These are phyloP conservation scores for Penicillium sp. DNA, from an alignment of 2,329 filamentous ascomycete genomes.

Conservation along the genomic window DNA sequence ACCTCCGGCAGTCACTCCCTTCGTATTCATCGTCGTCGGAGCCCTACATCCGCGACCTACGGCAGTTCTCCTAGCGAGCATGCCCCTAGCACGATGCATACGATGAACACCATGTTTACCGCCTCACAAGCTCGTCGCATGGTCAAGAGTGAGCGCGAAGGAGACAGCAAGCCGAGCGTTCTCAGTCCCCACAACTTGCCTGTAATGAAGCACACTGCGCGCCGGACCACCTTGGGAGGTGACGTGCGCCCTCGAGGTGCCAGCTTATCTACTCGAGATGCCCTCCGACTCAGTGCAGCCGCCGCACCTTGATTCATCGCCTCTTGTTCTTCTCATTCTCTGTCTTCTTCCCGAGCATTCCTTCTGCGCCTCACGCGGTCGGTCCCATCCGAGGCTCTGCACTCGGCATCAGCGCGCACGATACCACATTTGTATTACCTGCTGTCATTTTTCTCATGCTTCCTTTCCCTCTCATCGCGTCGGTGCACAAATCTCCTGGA, in stretches of 20 bases:
- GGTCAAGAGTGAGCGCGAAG: conserved; percentile 56
- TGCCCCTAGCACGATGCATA: conserved; percentile 13
- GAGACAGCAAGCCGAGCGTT: conserved; percentile 51
- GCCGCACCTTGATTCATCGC: conserved; percentile 21
- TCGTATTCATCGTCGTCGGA: conserved; percentile 50
- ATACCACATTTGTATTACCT: conserved; percentile 26
- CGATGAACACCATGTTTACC: conserved; percentile 51
- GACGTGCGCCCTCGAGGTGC: conserved; percentile 37
- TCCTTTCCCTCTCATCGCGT: conserved; percentile 5
- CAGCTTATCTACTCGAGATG: conserved; percentile 35
- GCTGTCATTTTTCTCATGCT: conserved; percentile 1
- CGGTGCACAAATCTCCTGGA: conserved; percentile 6
- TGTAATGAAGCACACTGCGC: conserved; percentile 49
- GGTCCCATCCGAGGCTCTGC: conserved; percentile 10
- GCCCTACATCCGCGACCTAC: conserved; percentile 46
- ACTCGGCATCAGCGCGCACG: conserved; percentile 22
- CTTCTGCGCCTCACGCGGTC: no score
- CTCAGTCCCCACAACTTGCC: conserved; percentile 57
- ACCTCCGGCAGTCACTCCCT: conserved; percentile 34
- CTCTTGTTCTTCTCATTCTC: no score
- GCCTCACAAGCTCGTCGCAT: conserved; percentile 61
- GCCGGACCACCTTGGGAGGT: conserved; percentile 39
- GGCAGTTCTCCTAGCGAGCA: conserved; percentile 52
- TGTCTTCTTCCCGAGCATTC: no score
- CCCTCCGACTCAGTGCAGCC: conserved; percentile 34